Evolutionary conservation across 78 protist genomes (phyloP).

Genomic region (Dictyostelium brefeldianum): DNA sequence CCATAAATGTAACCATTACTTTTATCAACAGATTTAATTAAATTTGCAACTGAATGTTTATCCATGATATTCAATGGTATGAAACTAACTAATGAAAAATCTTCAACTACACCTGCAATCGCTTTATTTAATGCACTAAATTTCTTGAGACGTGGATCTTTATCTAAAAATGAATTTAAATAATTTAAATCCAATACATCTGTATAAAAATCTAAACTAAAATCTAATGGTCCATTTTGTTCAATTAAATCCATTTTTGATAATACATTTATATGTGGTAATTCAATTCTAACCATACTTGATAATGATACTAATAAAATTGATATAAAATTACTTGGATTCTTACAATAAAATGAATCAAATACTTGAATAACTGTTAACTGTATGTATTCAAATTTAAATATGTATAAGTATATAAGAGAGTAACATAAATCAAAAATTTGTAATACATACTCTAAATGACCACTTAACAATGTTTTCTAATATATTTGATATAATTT

Average conservation of each 20-base stretch:
- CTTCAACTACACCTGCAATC: constrained; percentile 89
- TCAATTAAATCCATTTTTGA: constrained; percentile 97
- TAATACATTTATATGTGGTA: constrained; percentile 98
- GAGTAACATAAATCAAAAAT: not conserved
- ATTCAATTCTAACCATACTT: constrained; percentile 89
- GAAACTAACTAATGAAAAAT: constrained; percentile 91
- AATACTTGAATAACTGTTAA: constrained; percentile 89
- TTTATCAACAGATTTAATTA: constrained; percentile 81
- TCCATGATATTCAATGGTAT: constrained; percentile 82
- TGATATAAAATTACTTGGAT: constrained; percentile 94
- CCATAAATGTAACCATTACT: constrained; percentile 86
- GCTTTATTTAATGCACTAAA: constrained; percentile 72
- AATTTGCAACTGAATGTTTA: constrained; percentile 45
- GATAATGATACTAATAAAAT: constrained; percentile 92
- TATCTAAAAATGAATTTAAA: constrained; percentile 18
- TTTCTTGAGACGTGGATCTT: constrained; percentile 30
- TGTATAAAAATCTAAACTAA: constrained; percentile 91
- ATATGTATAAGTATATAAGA: not conserved
- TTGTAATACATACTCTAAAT: constrained; percentile 75
- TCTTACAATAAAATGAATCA: constrained; percentile 92
- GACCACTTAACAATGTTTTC: constrained; percentile 83
- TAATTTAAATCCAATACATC: constrained; percentile 84
- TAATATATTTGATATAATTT: constrained; percentile 82
- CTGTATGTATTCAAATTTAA: too few species aligned
- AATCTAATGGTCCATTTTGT: constrained; percentile 78